Conservation (phyloP, 768 basidiomycete genomes). For the Tephrocybe sp. region DNA sequence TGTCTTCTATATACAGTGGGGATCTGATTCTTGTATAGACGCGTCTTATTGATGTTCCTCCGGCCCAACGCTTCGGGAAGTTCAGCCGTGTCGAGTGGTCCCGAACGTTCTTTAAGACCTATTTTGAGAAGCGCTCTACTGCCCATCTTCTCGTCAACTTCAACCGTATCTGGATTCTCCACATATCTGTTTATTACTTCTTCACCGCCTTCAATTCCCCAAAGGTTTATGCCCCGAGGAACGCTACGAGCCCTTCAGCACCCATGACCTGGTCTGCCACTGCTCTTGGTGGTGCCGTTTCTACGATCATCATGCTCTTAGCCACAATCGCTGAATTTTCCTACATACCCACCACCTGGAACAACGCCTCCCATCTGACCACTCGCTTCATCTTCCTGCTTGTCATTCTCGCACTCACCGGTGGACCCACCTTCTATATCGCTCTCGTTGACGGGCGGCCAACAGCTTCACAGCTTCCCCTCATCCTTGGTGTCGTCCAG, state of each 20-base stretch:
- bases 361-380: conserved; percentile 95
- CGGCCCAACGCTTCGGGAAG: conserved; percentile 91
- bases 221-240: conserved; percentile 77
- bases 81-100: conserved; percentile 93
- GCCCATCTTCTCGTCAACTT: conserved; percentile 97
- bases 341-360: conserved; percentile 98
- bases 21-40: conserved; percentile 48
- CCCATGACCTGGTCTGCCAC: conserved; percentile 95
- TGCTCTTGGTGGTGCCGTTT: conserved; percentile 94
- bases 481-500: conserved; percentile 91
- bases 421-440: conserved; percentile 92
- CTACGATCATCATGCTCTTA: conserved; percentile 89
- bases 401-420: conserved; percentile 89
- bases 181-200: conserved; percentile 92
- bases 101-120: conserved; percentile 97
- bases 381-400: conserved; percentile 91
- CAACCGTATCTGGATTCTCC: conserved; percentile 98
- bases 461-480: conserved; percentile 64
- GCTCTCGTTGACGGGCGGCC: conserved; percentile 75
- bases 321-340: conserved; percentile 95
- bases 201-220: conserved; percentile 98
- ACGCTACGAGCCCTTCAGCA: conserved; percentile 67
- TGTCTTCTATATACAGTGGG: not conserved
- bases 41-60: conserved; percentile 88
- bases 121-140: conserved; percentile 92